Evolutionary conservation across 805 yeast genomes (phyloP), one percentile per base, ranked within the genome.

Genomic region (Cyberlindnera bimundalis): DNA sequence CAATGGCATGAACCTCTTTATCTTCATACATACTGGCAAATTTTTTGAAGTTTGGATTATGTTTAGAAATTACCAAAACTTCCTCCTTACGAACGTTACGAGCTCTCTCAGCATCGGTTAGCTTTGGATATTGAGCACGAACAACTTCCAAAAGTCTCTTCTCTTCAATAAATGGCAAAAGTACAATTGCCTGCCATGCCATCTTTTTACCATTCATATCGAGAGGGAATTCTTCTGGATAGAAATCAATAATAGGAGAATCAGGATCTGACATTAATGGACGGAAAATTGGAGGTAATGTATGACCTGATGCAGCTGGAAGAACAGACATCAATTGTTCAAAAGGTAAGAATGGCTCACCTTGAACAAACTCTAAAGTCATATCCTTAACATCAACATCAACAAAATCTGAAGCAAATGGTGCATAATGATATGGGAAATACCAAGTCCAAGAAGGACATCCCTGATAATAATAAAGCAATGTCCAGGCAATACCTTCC

Each of bases 381-480:
- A 80, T 58, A 7, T 70, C 75, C 17, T 62, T 54, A 17, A 76
- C 51, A 18, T 79, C 76, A 2, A 62, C 68, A 20, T 78, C 76
- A 2, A 61, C 68, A 55, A 93, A 85, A 61, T 93, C 99, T 6
- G 82, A 74, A 0, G 97, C 98, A 71, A 93, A 90, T 17, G 99
- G 99, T 0, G 99, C 98, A 66, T 93, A 95, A 59, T 93, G 98
- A 60, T 82, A 91, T 0, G 98, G 99, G 55, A 83, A 93, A 62
- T 79, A 93, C 99, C 99, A 93, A 40, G 81, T 81, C 99, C 99
- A 93, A 0, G 98, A 91, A 0, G 96, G 96, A 65, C 98, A 91
- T 2, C 97, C 98, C 63, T 93, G 98, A 62, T 87, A 91, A 65
- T 93, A 93, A 61, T 93, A 93, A 39, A 87, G 65, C 48, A 93